phyloP scores from a whole-genome alignment of 106 monocot genomes.

The Dendrobium nobile region DNA sequence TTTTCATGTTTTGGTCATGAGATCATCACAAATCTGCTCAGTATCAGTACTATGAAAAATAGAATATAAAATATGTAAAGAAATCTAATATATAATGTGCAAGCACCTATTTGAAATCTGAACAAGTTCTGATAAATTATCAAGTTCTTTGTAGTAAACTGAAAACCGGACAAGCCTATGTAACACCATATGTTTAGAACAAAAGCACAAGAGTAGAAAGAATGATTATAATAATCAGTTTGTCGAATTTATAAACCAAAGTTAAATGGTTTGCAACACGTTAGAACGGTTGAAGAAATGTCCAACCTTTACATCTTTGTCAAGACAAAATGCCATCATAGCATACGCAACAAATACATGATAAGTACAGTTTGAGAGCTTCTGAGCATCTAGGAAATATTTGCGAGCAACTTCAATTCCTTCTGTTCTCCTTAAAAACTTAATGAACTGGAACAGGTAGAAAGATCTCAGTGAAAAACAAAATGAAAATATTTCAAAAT shows the following conservation, averaged over 20 bases:
- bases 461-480: conserved; percentile 3
- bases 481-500: conserved; percentile 2
- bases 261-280: background rate
- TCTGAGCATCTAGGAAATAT: conserved; percentile 86
- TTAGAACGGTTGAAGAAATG: background rate
- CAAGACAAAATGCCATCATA: conserved; percentile 84
- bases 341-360: conserved; percentile 96
- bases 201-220: background rate
- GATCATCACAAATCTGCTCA: background rate
- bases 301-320: conserved; percentile 90
- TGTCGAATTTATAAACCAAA: background rate
- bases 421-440: conserved; percentile 95
- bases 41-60: background rate
- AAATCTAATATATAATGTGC: background rate
- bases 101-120: background rate
- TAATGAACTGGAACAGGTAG: conserved; percentile 55
- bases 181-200: background rate
- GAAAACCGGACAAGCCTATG: background rate
- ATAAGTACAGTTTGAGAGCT: conserved; percentile 78
- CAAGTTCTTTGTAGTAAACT: background rate
- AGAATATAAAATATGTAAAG: background rate
- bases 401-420: conserved; percentile 89
- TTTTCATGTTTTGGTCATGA: background rate
- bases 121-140: background rate
- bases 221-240: background rate